A percentile compares a stretch with the other conserved stretches of the same genome.
These are phyloP conservation scores for Aspergillus transmontanensis DNA, from an alignment of 2,329 filamentous ascomycete genomes.

Conservation along the genomic window DNA sequence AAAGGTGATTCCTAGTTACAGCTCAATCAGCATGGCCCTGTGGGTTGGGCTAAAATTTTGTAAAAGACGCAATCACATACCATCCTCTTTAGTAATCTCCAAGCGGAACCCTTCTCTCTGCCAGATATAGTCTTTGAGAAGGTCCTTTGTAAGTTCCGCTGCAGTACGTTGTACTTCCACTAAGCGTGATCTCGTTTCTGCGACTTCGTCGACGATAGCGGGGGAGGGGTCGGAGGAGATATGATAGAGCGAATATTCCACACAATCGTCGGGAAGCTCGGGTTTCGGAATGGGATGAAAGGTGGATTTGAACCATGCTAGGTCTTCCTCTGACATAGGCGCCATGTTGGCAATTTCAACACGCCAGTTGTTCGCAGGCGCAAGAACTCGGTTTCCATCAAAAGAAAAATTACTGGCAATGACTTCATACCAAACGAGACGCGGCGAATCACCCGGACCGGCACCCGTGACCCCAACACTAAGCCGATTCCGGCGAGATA, in stretches of 20 bases:
- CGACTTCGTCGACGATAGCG: conserved; percentile 57
- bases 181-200: conserved; percentile 60
- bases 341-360: conserved; percentile 34
- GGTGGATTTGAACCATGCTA: conserved; percentile 67
- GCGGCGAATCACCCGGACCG: conserved; percentile 30
- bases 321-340: conserved; percentile 55
- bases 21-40: neutral
- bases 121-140: conserved; percentile 91
- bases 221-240: conserved; percentile 61
- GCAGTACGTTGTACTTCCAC: conserved; percentile 72
- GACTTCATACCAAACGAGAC: conserved; percentile 37
- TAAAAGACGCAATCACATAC: conserved; percentile 44
- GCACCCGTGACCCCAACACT: conserved; percentile 24
- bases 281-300: conserved; percentile 66
- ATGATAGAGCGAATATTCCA: conserved; percentile 81
- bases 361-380: neutral
- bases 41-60: neutral
- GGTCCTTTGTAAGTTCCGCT: conserved; percentile 60
- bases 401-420: conserved; percentile 23
- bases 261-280: conserved; percentile 75
- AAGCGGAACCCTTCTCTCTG: conserved; percentile 82
- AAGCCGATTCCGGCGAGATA: conserved; percentile 40
- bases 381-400: neutral
- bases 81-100: conserved; percentile 61
- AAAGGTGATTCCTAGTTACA: conserved; percentile 51